Evolutionary conservation across 257 asterid genomes (phyloP).

Genomic region (Solanum appendiculatum): DNA sequence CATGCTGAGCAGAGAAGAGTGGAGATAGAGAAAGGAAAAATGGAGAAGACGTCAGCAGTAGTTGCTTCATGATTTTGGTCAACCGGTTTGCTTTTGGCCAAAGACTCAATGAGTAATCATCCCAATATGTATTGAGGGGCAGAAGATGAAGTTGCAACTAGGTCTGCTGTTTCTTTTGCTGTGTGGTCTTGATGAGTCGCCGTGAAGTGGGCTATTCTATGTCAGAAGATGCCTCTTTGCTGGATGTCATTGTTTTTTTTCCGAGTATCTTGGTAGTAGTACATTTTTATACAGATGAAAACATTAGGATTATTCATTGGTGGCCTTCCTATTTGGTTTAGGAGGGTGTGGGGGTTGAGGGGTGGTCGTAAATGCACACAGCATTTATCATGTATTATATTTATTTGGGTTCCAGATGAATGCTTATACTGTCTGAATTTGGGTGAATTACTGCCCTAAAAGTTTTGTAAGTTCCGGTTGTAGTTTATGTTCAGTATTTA

Average conservation of each 20-base stretch:
- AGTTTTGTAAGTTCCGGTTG: not conserved
- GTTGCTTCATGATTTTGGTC: slow-evolving; percentile 37
- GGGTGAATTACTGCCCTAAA: slow-evolving; percentile 1
- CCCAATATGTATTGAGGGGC: slow-evolving; percentile 4
- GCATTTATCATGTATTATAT: not conserved
- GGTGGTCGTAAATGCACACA: not conserved
- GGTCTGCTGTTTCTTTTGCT: slow-evolving; percentile 18
- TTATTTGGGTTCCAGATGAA: not conserved
- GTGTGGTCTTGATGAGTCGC: not conserved
- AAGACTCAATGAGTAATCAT: slow-evolving; percentile 12
- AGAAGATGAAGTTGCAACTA: slow-evolving; percentile 9
- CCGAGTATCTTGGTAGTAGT: not conserved
- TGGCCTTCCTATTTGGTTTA: not conserved
- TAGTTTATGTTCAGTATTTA: not conserved
- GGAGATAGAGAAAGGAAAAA: slow-evolving; percentile 70
- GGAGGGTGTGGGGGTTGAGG: not conserved
- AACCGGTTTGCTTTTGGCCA: not conserved
- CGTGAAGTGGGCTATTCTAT: slow-evolving; percentile 1
- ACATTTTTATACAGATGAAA: slow-evolving; percentile 3
- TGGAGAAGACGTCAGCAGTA: slow-evolving; percentile 50
- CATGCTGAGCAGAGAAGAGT: slow-evolving; percentile 78
- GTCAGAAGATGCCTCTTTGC: slow-evolving; percentile 7
- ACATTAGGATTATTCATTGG: not conserved
- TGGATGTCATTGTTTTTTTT: not conserved
- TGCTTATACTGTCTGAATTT: not conserved